Conservation (phyloP, 805 yeast species). For the Komagataella mondaviorum region DNA sequence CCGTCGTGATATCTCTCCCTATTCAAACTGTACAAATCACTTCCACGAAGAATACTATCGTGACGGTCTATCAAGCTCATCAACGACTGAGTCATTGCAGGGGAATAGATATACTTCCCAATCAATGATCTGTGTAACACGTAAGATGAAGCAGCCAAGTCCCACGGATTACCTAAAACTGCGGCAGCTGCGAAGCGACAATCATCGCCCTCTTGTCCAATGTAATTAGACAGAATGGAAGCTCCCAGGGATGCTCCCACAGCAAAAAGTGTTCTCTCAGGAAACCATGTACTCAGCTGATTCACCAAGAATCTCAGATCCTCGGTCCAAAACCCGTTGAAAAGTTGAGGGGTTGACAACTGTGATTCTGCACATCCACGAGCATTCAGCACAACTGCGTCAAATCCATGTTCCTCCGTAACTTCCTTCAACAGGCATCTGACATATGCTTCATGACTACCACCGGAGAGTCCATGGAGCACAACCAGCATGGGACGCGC, state of each 20-base stretch:
- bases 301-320: slow-evolving; percentile 48
- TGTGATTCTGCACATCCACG: slow-evolving; percentile 68
- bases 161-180: slow-evolving; percentile 65
- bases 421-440: slow-evolving; percentile 38
- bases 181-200: slow-evolving; percentile 38
- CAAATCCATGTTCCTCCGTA: slow-evolving; percentile 30
- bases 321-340: slow-evolving; percentile 58
- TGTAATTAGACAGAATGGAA: slow-evolving; percentile 52
- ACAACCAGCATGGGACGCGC: slow-evolving; percentile 47
- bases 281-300: slow-evolving; percentile 35
- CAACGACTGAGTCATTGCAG: slow-evolving; percentile 35
- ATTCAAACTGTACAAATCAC: slow-evolving; percentile 8
- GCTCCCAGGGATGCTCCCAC: slow-evolving; percentile 83
- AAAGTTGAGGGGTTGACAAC: slow-evolving; percentile 56
- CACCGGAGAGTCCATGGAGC: slow-evolving; percentile 75
- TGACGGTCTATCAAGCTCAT: slow-evolving; percentile 28
- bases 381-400: slow-evolving; percentile 53
- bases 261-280: slow-evolving; percentile 49
- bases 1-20: slow-evolving; percentile 8
- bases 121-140: slow-evolving; percentile 26
- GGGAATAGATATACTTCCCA: slow-evolving; percentile 34
- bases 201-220: slow-evolving; percentile 49
- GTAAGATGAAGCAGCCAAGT: slow-evolving; percentile 35
- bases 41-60: slow-evolving; percentile 20
- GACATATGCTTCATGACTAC: slow-evolving; percentile 70